Conservation (phyloP, 2,329 filamentous ascomycete genomes). For the Alternaria alternata region DNA sequence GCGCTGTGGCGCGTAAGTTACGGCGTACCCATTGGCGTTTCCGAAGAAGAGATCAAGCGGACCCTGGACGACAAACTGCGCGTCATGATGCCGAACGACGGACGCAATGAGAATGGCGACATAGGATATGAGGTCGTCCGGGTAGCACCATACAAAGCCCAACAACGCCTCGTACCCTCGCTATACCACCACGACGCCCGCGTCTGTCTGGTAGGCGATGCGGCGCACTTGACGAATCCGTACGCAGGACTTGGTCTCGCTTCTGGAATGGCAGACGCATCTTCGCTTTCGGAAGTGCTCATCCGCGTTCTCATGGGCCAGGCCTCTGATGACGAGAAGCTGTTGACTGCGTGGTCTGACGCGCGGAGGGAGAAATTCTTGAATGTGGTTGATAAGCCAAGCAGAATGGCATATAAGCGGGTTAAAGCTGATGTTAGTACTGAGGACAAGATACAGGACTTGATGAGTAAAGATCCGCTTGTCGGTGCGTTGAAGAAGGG, state of each 20-base stretch:
- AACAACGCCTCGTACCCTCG: constrained; percentile 48
- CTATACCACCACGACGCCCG: constrained; percentile 31
- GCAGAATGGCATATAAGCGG: constrained; percentile 37
- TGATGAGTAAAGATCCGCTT: constrained; percentile 39
- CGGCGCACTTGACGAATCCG: constrained; percentile 52
- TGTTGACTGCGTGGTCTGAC: constrained; percentile 48
- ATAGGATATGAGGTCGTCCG: constrained; percentile 43
- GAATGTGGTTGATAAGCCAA: constrained; percentile 46
- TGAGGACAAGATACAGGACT: constrained; percentile 32
- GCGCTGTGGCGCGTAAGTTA: constrained; percentile 55
- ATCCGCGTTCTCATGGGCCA: constrained; percentile 30
- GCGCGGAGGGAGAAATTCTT: constrained; percentile 48
- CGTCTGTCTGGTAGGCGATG: constrained; percentile 51
- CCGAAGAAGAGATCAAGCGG: constrained; percentile 40
- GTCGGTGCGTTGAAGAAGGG: constrained; percentile 41
- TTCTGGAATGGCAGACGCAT: constrained; percentile 47
- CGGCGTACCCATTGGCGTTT: constrained; percentile 44
- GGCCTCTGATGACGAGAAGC: constrained; percentile 25
- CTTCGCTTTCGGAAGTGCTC: constrained; percentile 41
- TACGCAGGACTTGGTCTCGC: constrained; percentile 49
- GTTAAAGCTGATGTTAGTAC: constrained; percentile 38
- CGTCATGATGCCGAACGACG: constrained; percentile 39
- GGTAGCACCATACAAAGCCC: constrained; percentile 53
- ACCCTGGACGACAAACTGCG: constrained; percentile 39
- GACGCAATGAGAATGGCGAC: constrained; percentile 24